A percentile compares a stretch with the other conserved stretches of the same genome.
Evolutionary conservation across 2,329 filamentous ascomycete species (phyloP).

Genomic region (Endoconidiophora polonica): DNA sequence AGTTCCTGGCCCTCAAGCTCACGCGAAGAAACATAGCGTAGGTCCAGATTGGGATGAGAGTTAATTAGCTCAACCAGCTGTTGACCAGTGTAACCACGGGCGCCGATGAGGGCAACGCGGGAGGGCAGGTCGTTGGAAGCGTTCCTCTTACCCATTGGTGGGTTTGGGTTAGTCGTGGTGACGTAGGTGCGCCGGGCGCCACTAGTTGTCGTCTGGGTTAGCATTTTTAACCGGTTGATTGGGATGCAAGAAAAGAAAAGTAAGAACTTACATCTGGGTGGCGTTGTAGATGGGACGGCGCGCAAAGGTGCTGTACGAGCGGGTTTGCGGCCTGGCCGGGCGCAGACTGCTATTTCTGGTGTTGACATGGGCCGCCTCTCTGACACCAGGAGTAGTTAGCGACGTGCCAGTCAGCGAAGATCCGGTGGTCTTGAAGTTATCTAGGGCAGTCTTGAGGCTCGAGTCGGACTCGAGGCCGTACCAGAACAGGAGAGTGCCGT

Average conservation of each 20-base stretch:
- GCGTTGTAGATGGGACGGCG: constrained; percentile 17
- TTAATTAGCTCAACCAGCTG: constrained; percentile 78
- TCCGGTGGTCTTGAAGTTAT: constrained; percentile 69
- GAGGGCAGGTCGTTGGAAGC: constrained; percentile 64
- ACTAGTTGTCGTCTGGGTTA: not conserved
- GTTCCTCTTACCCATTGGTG: constrained; percentile 76
- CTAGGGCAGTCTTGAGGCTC: constrained; percentile 68
- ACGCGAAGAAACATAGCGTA: constrained; percentile 81
- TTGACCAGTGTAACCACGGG: constrained; percentile 86
- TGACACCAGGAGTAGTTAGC: constrained; percentile 73
- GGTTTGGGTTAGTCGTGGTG: constrained; percentile 68
- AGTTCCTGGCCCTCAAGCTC: constrained; percentile 78
- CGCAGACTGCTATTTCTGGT: constrained; percentile 8
- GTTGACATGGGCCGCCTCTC: constrained; percentile 51
- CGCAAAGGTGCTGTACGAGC: constrained; percentile 49
- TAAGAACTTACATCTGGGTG: constrained; percentile 9
- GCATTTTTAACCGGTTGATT: not conserved
- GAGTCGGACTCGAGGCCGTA: constrained; percentile 72
- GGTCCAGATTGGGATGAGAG: constrained; percentile 74
- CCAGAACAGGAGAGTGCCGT: constrained; percentile 90
- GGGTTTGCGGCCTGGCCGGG: constrained; percentile 16
- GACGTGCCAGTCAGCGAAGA: constrained; percentile 77
- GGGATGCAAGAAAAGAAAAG: not conserved
- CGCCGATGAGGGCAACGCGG: constrained; percentile 74
- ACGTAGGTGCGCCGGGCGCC: constrained; percentile 20